phyloP scores from a whole-genome alignment of 106 monocot genomes.

The Amphibolis antarctica region DNA sequence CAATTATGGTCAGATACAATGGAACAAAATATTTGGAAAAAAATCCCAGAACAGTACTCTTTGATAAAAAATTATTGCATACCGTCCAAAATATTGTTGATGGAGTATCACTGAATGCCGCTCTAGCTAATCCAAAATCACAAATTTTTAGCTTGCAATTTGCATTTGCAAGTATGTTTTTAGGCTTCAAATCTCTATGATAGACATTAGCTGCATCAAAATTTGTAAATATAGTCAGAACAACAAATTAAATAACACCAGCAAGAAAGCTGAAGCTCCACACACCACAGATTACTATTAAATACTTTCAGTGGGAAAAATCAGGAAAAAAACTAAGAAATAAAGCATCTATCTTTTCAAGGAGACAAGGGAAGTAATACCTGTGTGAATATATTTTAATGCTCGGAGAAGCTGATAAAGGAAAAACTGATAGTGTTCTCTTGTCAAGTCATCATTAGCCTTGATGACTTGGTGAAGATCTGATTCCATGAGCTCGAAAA shows the following conservation, averaged over 20 bases:
- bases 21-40: too few relatives aligned
- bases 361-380: constrained; percentile 3
- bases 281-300: too few relatives aligned
- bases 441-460: constrained; percentile 59
- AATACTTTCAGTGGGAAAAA: too few relatives aligned
- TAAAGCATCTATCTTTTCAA: too few relatives aligned
- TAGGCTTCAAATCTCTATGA: constrained; percentile 70
- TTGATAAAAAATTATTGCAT: background rate
- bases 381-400: constrained; percentile 59
- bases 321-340: too few relatives aligned
- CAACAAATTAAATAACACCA: too few relatives aligned
- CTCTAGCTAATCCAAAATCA: constrained; percentile 64
- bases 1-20: too few relatives aligned
- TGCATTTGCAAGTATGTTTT: constrained; percentile 60
- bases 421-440: constrained; percentile 56
- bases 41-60: too few relatives aligned
- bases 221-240: too few relatives aligned
- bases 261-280: too few relatives aligned
- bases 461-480: constrained; percentile 72
- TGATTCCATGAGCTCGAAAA: constrained; percentile 68
- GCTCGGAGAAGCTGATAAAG: constrained; percentile 57
- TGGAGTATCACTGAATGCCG: constrained; percentile 52
- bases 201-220: constrained; percentile 43
- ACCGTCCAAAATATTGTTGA: constrained; percentile 66
- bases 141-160: constrained; percentile 65